Conservation (phyloP, 2,329 filamentous ascomycete genomes). For the Corynespora cassiicola region DNA sequence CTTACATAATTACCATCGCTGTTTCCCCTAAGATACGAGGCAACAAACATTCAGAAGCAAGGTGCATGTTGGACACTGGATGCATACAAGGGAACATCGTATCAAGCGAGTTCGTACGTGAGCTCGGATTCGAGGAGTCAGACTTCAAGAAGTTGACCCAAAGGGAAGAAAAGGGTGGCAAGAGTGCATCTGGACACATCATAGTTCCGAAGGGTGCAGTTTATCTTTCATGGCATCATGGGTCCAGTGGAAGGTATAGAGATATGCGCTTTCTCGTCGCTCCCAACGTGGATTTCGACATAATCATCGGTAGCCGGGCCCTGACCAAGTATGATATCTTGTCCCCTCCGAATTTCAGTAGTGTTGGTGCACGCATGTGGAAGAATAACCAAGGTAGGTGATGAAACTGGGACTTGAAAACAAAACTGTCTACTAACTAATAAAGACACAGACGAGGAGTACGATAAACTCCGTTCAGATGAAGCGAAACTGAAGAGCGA, state of each 20-base stretch:
- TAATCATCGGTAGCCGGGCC: conserved; percentile 2
- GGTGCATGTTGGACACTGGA: conserved; percentile 10
- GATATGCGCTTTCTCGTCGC: conserved; percentile 12
- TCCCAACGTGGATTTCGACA: conserved; percentile 1
- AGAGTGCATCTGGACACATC: conserved; percentile 2
- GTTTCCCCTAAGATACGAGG: conserved; percentile 6
- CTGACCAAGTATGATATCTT: background rate
- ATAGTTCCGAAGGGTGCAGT: conserved; percentile 3
- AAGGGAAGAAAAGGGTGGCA: conserved; percentile 4
- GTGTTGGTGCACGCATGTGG: no score
- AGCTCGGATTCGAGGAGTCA: conserved; percentile 3
- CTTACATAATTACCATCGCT: conserved; percentile 1
- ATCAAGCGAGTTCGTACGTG: conserved; percentile 1
- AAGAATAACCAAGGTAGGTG: background rate
- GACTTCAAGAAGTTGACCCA: conserved; percentile 1
- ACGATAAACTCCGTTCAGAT: no score
- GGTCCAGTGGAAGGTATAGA: conserved; percentile 1
- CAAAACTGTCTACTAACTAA: conserved; percentile 5
- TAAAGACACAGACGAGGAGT: no score
- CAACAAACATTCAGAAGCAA: background rate
- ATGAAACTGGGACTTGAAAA: conserved; percentile 2
- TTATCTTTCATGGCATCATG: conserved; percentile 9
- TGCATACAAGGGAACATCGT: conserved; percentile 11
- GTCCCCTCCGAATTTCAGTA: conserved; percentile 1
- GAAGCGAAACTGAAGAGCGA: no score